Evolutionary conservation across 2,329 filamentous ascomycete species (phyloP).

Genomic region (Hypoxylon sp.): DNA sequence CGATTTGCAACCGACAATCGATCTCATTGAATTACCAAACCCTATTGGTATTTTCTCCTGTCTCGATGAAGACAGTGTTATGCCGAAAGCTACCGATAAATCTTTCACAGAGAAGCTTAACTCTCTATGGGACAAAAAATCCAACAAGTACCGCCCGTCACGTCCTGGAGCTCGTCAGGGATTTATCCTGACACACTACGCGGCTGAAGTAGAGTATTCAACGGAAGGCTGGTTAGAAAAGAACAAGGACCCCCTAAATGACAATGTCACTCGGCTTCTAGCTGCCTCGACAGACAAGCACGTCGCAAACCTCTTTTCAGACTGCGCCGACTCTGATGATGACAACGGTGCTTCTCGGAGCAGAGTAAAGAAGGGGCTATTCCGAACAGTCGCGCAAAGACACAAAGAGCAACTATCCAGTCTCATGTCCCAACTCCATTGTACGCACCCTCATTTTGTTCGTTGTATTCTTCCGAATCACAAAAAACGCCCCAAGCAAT

Average conservation of each 20-base stretch:
- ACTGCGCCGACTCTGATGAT: conserved; percentile 88
- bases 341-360: conserved; percentile 77
- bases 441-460: conserved; percentile 97
- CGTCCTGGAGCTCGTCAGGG: conserved; percentile 81
- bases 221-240: conserved; percentile 97
- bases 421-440: conserved; percentile 93
- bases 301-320: conserved; percentile 85
- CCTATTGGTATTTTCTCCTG: conserved; percentile 99
- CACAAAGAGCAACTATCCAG: conserved; percentile 99
- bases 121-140: conserved; percentile 95
- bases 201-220: conserved; percentile 96
- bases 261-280: conserved; percentile 93
- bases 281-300: conserved; percentile 87
- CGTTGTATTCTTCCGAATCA: conserved; percentile 98
- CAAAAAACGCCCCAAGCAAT: conserved; percentile 95
- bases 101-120: conserved; percentile 99
- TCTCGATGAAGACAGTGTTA: conserved; percentile 96
- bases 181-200: conserved; percentile 97
- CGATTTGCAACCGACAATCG: conserved; percentile 96
- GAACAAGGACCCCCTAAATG: conserved; percentile 98
- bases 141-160: conserved; percentile 90
- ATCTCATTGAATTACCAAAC: conserved; percentile 95
- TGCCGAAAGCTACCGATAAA: conserved; percentile 98
- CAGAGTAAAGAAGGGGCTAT: conserved; percentile 95
- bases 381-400: conserved; percentile 94